A percentile compares a stretch with the other conserved stretches of the same genome.
phyloP scores from a whole-genome alignment of 2,329 filamentous ascomycete genomes.

The Aspergillus cejpii region DNA sequence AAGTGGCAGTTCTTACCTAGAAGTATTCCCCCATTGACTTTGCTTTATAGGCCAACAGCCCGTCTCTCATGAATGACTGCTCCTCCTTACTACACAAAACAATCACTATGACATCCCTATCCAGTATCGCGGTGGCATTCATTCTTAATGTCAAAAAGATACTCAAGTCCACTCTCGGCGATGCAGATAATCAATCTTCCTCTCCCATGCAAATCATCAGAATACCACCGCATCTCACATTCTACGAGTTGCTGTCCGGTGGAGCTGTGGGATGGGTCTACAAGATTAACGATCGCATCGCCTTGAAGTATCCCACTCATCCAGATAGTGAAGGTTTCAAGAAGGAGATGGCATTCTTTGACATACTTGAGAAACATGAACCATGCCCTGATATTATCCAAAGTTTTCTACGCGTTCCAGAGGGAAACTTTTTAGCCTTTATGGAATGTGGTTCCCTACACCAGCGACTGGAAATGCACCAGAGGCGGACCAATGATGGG shows the following conservation, averaged over 20 bases:
- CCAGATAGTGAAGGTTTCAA: constrained; percentile 1
- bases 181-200: too few relatives aligned
- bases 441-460: constrained; percentile 4
- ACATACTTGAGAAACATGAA: constrained; percentile 7
- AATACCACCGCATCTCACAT: constrained; percentile 4
- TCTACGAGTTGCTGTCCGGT: constrained; percentile 2
- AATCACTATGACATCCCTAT: too few relatives aligned
- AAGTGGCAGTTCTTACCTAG: too few relatives aligned
- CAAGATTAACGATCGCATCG: constrained; percentile 4
- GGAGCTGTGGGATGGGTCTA: constrained; percentile 6
- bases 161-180: too few relatives aligned
- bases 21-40: too few relatives aligned
- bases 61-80: too few relatives aligned
- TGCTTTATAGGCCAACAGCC: too few relatives aligned
- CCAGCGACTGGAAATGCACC: constrained; percentile 2
- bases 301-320: constrained; percentile 1
- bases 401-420: constrained; percentile 6
- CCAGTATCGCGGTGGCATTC: too few relatives aligned
- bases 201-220: constrained; percentile 3
- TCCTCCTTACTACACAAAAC: too few relatives aligned
- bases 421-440: constrained; percentile 7
- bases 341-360: constrained; percentile 7
- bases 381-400: constrained; percentile 8
- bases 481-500: background rate
- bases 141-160: too few relatives aligned